A percentile compares a stretch with the other conserved stretches of the same genome.
Evolutionary conservation across 179 eudicot genomes (phyloP).

Genomic region (Beta lomatogona): DNA sequence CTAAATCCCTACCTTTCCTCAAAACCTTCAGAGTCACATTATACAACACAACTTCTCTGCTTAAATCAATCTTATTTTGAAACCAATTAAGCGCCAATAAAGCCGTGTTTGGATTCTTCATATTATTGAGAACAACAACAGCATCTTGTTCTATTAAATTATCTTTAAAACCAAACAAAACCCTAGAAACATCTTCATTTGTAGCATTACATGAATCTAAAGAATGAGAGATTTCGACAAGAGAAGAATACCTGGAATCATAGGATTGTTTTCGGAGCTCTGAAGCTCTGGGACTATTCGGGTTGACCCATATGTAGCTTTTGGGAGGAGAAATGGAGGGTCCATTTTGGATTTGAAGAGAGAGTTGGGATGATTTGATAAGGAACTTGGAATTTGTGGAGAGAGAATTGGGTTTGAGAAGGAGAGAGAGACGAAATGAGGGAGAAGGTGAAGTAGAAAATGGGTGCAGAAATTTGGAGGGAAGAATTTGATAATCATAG

Average conservation of each 20-base stretch:
- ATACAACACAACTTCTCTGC: constrained; percentile 58
- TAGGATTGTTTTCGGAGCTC: constrained; percentile 49
- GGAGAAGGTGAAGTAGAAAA: constrained; percentile 4
- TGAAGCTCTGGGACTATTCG: constrained; percentile 67
- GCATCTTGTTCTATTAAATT: constrained; percentile 67
- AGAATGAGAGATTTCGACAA: constrained; percentile 45
- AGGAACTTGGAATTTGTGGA: neutral
- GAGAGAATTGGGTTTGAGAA: constrained; percentile 19
- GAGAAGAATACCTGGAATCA: constrained; percentile 59
- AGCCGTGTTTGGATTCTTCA: constrained; percentile 60
- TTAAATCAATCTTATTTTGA: constrained; percentile 33
- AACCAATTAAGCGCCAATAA: constrained; percentile 46
- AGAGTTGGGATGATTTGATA: constrained; percentile 28
- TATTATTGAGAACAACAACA: constrained; percentile 60
- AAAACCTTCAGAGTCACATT: constrained; percentile 83
- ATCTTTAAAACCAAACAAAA: constrained; percentile 41
- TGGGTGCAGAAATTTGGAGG: constrained; percentile 16
- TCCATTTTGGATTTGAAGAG: constrained; percentile 18
- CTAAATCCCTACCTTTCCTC: constrained; percentile 62
- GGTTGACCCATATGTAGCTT: constrained; percentile 77
- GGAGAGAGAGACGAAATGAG: constrained; percentile 6
- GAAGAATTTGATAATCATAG: neutral
- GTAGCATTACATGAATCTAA: constrained; percentile 51
- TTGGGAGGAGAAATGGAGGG: constrained; percentile 21
- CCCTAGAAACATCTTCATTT: constrained; percentile 37